Percentiles rank a stretch among this genome's conserved stretches.
These are phyloP conservation scores for Coelastrella sp. DNA, from an alignment of 139 green algal species.

Conservation along the genomic window DNA sequence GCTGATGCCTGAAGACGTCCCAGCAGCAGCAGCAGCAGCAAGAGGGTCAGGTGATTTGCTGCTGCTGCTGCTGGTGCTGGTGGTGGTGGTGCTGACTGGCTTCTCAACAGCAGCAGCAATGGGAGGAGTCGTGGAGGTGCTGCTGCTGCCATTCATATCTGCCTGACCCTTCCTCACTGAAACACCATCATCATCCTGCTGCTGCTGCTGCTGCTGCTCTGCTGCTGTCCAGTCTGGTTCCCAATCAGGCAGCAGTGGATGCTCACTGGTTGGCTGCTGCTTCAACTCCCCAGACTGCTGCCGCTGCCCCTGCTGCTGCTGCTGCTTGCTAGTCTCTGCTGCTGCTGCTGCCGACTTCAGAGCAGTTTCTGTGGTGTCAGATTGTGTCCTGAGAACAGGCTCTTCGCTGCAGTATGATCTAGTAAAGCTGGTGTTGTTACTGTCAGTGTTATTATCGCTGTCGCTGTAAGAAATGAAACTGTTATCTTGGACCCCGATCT, in stretches of 20 bases:
- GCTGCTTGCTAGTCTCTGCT: not conserved
- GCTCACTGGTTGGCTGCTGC: constrained; percentile 18
- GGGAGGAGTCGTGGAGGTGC: not conserved
- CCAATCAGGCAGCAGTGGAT: not conserved
- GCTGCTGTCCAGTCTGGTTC: not conserved
- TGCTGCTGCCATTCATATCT: not conserved
- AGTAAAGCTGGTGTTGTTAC: constrained; percentile 5
- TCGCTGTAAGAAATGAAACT: not conserved
- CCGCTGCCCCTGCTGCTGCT: not conserved
- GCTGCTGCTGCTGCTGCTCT: constrained; percentile 15
- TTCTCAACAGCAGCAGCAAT: not conserved
- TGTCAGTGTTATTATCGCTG: not conserved
- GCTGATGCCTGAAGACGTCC: not conserved
- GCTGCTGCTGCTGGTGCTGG: not conserved
- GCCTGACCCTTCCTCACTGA: not conserved
- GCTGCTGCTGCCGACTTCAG: not conserved
- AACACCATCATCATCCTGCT: not conserved
- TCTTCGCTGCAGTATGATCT: not conserved
- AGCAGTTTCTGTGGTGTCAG: too few relatives aligned
- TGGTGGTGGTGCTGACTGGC: not conserved
- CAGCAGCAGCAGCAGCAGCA: constrained; percentile 20
- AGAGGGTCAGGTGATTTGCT: not conserved
- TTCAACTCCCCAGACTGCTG: not conserved
- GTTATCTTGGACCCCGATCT: not conserved
- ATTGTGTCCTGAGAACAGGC: too few relatives aligned